Evolutionary conservation across 805 yeast genomes (phyloP).

Genomic region (Wickerhamomyces subpelliculosus): DNA sequence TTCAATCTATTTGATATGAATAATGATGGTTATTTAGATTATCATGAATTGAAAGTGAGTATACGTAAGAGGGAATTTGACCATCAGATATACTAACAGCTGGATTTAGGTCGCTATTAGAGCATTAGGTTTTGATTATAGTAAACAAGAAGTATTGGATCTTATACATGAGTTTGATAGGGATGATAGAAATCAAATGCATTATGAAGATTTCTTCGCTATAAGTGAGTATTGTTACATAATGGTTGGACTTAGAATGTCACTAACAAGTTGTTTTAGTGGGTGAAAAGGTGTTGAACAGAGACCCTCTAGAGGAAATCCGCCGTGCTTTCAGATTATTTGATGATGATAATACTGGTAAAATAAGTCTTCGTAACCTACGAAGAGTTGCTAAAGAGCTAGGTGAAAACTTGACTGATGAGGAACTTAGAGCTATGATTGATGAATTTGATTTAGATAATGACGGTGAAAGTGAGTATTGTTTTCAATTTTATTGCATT

Average conservation of each 20-base stretch:
- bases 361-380: constrained; percentile 72
- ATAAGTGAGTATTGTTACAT: constrained; percentile 42
- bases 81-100: neutral
- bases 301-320: constrained; percentile 93
- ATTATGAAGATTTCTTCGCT: constrained; percentile 74
- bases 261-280: constrained; percentile 31
- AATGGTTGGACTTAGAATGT: constrained; percentile 11
- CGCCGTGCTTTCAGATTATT: constrained; percentile 82
- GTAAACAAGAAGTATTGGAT: constrained; percentile 67
- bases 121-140: constrained; percentile 85
- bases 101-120: constrained; percentile 65
- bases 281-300: constrained; percentile 71
- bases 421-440: constrained; percentile 92
- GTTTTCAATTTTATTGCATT: constrained; percentile 24
- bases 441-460: constrained; percentile 95
- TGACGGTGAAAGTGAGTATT: constrained; percentile 65
- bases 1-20: constrained; percentile 89
- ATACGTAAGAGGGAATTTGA: neutral
- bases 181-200: constrained; percentile 64
- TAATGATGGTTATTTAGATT: constrained; percentile 82
- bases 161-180: constrained; percentile 77
- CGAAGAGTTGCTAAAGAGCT: constrained; percentile 87
- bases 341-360: constrained; percentile 85
- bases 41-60: constrained; percentile 68
- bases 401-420: constrained; percentile 89